Base-by-base conservation (phyloP, 2,329 filamentous ascomycete species). In the Arthrobotrys iridis region DNA sequence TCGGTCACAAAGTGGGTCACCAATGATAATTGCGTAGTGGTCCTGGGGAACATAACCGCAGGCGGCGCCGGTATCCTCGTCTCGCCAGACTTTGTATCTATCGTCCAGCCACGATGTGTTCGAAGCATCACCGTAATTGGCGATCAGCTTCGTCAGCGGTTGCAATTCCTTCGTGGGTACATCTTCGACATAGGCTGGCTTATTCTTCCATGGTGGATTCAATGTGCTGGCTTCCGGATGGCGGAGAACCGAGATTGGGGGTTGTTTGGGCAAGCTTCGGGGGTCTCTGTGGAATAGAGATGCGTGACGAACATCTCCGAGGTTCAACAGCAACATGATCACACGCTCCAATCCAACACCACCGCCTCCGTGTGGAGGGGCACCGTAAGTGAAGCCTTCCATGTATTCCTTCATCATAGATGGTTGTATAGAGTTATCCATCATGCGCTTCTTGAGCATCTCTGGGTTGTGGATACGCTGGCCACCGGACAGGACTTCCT, bases 61-160 rank as follows among this genome's bases (percentile, higher is more conserved):
- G 3, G 93, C 93, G 0, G 93, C 93, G 55, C 93, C 93, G 1
- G 91, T 94, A 33, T 84, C 82, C 20, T 87, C 83, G 80, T 97
- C 92, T 28, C 93, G 89, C 92, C 93, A 97, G 70, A 96, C 89
- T 80, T 92, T 87, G 81, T 93, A 97, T 4, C 93, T 89, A 4
- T 93, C 91, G 81, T 97, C 93, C 5, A 95, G 87, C 93, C 93
- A 97, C 0, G 93, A 95, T 0, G 93, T 97, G 80, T 96, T 96
- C 55, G 93, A 93, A 1, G 93, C 93, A 82, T 97, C 93, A 77
- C 93, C 93, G 79, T 97, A 97, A 82, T 97, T 97, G 80, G 93
- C 93, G 81, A 97, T 93, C 43, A 97, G 88, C 81, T 96, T 91
- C 81, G 93, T 92, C 3, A 97, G 81, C 0, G 92, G 86, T 59